Evolutionary conservation across 768 basidiomycete species (phyloP).

Genomic region (Trametes elegans): DNA sequence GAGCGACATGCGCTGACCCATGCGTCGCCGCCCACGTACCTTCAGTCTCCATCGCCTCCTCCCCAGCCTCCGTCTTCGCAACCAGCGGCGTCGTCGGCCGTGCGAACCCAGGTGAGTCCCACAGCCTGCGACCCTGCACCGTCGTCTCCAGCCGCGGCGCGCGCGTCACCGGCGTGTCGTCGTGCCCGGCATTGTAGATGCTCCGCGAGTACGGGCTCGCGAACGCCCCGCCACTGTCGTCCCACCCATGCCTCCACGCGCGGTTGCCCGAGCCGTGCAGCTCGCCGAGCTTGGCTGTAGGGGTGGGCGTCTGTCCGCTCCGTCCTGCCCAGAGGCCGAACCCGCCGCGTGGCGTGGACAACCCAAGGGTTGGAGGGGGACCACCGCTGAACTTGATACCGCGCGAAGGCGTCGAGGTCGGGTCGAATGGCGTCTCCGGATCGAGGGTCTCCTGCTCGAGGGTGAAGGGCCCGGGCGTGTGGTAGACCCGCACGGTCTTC

Average conservation of each 20-base stretch:
- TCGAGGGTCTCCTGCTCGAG: slow-evolving; percentile 23
- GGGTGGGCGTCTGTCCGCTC: slow-evolving; percentile 9
- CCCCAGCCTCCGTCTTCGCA: background rate
- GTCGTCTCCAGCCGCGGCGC: slow-evolving; percentile 26
- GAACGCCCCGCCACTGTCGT: slow-evolving; percentile 18
- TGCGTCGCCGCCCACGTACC: background rate
- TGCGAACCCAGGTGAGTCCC: slow-evolving; percentile 16
- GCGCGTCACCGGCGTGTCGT: slow-evolving; percentile 55
- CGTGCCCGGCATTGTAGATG: slow-evolving; percentile 31
- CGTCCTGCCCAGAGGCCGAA: slow-evolving; percentile 13
- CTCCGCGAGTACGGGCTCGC: slow-evolving; percentile 21
- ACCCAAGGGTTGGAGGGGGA: slow-evolving; percentile 15
- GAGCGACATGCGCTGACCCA: too few relatives aligned
- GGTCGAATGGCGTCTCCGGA: slow-evolving; percentile 64
- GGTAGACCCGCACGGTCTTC: slow-evolving; percentile 29
- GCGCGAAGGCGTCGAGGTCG: slow-evolving; percentile 78
- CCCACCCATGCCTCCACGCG: slow-evolving; percentile 9
- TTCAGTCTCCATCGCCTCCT: slow-evolving; percentile 8
- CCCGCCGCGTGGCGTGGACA: slow-evolving; percentile 30
- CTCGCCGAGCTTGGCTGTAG: slow-evolving; percentile 13
- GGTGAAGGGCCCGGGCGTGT: slow-evolving; percentile 22
- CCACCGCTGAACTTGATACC: slow-evolving; percentile 57
- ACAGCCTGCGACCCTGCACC: slow-evolving; percentile 13
- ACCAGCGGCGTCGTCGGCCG: slow-evolving; percentile 2
- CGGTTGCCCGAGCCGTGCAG: slow-evolving; percentile 9